A percentile compares a stretch with the other conserved stretches of the same genome.
phyloP scores from a whole-genome alignment of 2,329 filamentous ascomycete genomes.

The Ciborinia camelliae region DNA sequence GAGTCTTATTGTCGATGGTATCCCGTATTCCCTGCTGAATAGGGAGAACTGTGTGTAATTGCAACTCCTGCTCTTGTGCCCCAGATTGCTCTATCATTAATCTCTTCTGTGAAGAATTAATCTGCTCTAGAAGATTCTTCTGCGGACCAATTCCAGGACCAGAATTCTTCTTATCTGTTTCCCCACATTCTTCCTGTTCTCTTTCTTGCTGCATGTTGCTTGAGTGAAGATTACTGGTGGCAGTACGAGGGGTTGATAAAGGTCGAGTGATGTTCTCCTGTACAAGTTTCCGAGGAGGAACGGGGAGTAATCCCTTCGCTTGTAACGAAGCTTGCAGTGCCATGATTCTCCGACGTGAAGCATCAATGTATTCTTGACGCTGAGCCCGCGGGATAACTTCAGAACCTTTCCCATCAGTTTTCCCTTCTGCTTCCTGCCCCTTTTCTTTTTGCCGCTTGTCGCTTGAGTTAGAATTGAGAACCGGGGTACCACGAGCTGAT shows the following conservation, averaged over 20 bases:
- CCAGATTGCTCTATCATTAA: too few species aligned
- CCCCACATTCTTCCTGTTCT: not conserved
- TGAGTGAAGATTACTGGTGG: not conserved
- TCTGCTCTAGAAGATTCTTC: not conserved
- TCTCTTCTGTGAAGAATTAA: not conserved
- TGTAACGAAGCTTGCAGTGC: not conserved
- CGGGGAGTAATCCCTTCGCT: not conserved
- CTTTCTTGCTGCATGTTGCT: not conserved
- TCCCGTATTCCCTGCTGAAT: not conserved
- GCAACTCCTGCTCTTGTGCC: too few species aligned
- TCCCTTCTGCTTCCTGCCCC: not conserved
- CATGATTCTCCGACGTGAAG: not conserved
- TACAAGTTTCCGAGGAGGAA: not conserved
- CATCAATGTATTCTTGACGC: not conserved
- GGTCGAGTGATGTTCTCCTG: not conserved
- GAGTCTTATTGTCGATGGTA: not conserved
- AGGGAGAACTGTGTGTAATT: not conserved
- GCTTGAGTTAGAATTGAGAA: not conserved
- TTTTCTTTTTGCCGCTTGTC: not conserved
- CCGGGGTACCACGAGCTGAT: not conserved
- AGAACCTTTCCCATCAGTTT: not conserved
- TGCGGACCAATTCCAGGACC: not conserved
- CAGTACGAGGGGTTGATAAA: not conserved
- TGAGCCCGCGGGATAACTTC: not conserved
- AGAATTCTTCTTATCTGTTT: not conserved